phyloP scores from a whole-genome alignment of 2,329 filamentous ascomycete genomes.

The Alternaria sp. region DNA sequence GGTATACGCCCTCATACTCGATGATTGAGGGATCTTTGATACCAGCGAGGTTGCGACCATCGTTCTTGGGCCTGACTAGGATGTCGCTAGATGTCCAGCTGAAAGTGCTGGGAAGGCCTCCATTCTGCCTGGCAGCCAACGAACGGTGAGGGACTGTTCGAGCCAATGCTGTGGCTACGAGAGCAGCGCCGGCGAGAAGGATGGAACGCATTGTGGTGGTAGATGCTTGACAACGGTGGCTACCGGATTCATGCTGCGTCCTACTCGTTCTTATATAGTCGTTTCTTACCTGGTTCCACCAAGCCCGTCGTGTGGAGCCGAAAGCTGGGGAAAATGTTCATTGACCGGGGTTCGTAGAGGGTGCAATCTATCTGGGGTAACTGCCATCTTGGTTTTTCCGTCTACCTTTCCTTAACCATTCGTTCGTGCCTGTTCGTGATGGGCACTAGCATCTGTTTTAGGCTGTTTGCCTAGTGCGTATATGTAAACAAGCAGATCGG shows the following conservation, averaged over 20 bases:
- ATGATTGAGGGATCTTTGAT: conserved; percentile 48
- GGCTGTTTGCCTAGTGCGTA: not conserved
- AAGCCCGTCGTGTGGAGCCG: not conserved
- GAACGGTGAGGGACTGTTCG: conserved; percentile 3
- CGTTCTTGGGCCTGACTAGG: conserved; percentile 38
- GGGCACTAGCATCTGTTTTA: not conserved
- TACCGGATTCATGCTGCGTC: not conserved
- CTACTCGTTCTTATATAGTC: not conserved
- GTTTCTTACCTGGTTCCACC: not conserved
- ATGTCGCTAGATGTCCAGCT: conserved; percentile 39
- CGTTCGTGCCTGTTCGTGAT: not conserved
- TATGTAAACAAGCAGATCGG: not conserved
- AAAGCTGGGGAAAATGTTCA: not conserved
- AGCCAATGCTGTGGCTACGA: conserved; percentile 17
- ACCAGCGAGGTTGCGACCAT: conserved; percentile 32
- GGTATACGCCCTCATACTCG: conserved; percentile 50
- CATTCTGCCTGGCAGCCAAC: conserved; percentile 6
- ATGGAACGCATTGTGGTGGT: conserved; percentile 9
- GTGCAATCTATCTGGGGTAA: not conserved
- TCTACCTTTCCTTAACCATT: not conserved
- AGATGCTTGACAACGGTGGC: not conserved
- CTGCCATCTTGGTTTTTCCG: not conserved
- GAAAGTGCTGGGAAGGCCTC: conserved; percentile 33
- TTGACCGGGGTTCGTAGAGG: not conserved
- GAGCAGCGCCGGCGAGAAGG: conserved; percentile 7